Conservation (phyloP, 176 grass and related monocot genomes). For the Raddia distichophylla region DNA sequence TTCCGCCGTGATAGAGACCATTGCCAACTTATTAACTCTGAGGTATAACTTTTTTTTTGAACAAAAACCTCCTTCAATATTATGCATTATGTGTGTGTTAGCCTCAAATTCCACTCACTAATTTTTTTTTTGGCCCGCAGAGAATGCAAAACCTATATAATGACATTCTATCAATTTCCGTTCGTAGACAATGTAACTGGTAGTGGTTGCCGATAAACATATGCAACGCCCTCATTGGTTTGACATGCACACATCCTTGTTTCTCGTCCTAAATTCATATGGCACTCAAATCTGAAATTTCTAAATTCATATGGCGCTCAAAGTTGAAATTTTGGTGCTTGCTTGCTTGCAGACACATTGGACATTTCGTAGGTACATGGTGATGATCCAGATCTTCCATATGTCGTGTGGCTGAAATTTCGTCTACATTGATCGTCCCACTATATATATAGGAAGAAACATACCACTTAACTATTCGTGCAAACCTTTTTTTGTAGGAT, state of each 20-base stretch:
- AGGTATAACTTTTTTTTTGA: background rate
- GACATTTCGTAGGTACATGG: background rate
- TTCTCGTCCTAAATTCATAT: background rate
- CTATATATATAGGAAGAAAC: background rate
- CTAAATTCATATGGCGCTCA: background rate
- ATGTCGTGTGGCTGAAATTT: background rate
- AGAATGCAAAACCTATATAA: background rate
- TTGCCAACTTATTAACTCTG: conserved; percentile 12
- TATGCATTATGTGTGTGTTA: no score
- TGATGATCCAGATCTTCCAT: background rate
- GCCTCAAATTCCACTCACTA: no score
- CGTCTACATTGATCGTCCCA: background rate
- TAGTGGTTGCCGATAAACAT: no score
- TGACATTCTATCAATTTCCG: background rate
- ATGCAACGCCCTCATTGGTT: background rate
- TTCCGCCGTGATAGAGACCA: no score
- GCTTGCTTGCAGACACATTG: background rate
- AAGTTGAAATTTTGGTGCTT: background rate
- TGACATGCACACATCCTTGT: background rate
- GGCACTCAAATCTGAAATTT: background rate
- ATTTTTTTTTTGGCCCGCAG: background rate
- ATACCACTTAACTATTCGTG: background rate
- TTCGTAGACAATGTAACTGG: background rate
- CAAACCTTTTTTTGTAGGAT: background rate
- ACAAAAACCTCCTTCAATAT: no score